A percentile compares a stretch with the other conserved stretches of the same genome.
Conservation (phyloP, 805 yeast species). For the Pichia ethanolica region DNA sequence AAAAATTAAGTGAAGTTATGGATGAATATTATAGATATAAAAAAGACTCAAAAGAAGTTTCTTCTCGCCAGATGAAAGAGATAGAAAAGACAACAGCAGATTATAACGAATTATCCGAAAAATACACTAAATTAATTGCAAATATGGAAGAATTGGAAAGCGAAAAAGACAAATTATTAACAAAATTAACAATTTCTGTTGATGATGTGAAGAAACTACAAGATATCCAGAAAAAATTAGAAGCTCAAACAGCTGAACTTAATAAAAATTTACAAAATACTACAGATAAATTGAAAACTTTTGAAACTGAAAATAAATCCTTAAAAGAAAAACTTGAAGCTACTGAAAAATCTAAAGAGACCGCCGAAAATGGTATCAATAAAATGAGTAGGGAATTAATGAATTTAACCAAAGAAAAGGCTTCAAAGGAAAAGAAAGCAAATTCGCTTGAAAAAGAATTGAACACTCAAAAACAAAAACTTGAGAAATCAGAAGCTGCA, state of each 20-base stretch:
- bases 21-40: constrained; percentile 15
- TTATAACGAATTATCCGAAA: constrained; percentile 28
- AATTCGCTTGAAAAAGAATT: constrained; percentile 38
- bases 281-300: constrained; percentile 11
- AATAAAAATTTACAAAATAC: constrained; percentile 18
- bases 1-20: constrained; percentile 20
- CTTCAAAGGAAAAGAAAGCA: constrained; percentile 38
- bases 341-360: constrained; percentile 31
- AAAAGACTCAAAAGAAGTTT: constrained; percentile 12
- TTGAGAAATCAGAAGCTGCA: constrained; percentile 28
- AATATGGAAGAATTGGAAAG: constrained; percentile 30
- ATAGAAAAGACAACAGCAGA: constrained; percentile 19
- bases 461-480: constrained; percentile 22
- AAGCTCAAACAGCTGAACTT: constrained; percentile 23
- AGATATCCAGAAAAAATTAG: constrained; percentile 25
- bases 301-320: constrained; percentile 19
- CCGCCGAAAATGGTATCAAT: constrained; percentile 79
- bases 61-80: constrained; percentile 16
- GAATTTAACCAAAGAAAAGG: constrained; percentile 53
- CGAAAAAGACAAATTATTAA: constrained; percentile 20
- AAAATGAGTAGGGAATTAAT: constrained; percentile 83
- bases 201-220: constrained; percentile 21
- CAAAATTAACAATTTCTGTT: constrained; percentile 18
- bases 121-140: constrained; percentile 17
- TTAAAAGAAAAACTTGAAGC: constrained; percentile 25